Evolutionary conservation across 2,329 filamentous ascomycete species (phyloP).

Genomic region (Curvularia sp.): DNA sequence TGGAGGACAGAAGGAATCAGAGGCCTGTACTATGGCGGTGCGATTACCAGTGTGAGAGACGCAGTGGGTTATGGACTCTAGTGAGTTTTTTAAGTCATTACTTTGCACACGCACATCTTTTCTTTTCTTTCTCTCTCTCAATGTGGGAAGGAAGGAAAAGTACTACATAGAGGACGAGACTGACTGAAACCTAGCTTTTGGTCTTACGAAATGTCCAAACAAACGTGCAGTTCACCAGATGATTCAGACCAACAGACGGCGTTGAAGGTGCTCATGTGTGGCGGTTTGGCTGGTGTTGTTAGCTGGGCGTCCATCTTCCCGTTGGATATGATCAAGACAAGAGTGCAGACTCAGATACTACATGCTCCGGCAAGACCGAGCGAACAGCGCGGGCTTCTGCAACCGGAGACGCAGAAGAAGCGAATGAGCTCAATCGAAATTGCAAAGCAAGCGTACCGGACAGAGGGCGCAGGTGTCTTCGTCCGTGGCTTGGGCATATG

Average conservation of each 20-base stretch:
- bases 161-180: not conserved
- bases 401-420: slow-evolving; percentile 34
- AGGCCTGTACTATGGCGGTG: slow-evolving; percentile 82
- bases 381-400: slow-evolving; percentile 35
- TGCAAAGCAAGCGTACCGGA: slow-evolving; percentile 70
- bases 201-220: slow-evolving; percentile 81
- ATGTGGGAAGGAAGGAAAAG: not conserved
- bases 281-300: slow-evolving; percentile 83
- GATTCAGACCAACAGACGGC: slow-evolving; percentile 61
- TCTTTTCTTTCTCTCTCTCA: not conserved
- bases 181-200: slow-evolving; percentile 70
- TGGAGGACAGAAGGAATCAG: slow-evolving; percentile 65
- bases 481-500: slow-evolving; percentile 84
- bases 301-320: slow-evolving; percentile 94
- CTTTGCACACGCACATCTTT: not conserved
- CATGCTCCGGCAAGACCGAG: slow-evolving; percentile 10
- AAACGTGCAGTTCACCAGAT: slow-evolving; percentile 58
- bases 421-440: slow-evolving; percentile 67
- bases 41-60: slow-evolving; percentile 81
- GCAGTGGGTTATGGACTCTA: slow-evolving; percentile 97
- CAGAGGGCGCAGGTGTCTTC: slow-evolving; percentile 77
- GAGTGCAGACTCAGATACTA: slow-evolving; percentile 76
- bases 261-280: slow-evolving; percentile 76
- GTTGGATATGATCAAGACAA: slow-evolving; percentile 89
- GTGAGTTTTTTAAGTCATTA: slow-evolving; percentile 55